Percentiles rank a stretch among this genome's conserved stretches.
Conservation (phyloP, 768 basidiomycete genomes). For the Punctularia strigosozonata region DNA sequence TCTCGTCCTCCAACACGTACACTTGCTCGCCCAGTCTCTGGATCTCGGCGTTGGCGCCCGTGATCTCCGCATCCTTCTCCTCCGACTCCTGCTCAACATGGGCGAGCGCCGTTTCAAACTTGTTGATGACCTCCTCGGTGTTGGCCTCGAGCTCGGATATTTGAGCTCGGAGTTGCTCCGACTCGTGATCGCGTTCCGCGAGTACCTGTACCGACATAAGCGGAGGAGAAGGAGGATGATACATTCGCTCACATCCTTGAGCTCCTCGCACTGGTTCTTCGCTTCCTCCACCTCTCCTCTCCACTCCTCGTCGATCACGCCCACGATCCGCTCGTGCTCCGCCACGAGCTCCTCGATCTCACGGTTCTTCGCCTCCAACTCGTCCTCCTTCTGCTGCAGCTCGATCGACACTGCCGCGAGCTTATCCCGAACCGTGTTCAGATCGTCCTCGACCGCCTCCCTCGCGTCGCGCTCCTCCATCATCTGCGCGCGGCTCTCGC, state of each 20-base stretch:
- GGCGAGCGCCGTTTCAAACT: conserved; percentile 63
- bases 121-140: conserved; percentile 55
- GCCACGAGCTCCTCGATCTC: conserved; percentile 71
- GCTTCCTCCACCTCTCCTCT: conserved; percentile 79
- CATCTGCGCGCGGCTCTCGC: conserved; percentile 59
- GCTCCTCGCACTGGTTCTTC: conserved; percentile 66
- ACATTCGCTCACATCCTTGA: conserved; percentile 47
- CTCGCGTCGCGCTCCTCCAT: conserved; percentile 63
- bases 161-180: conserved; percentile 59
- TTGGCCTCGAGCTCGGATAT: conserved; percentile 68
- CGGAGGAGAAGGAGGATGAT: background rate
- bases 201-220: conserved; percentile 37
- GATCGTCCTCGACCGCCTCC: conserved; percentile 68
- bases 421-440: conserved; percentile 65
- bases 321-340: conserved; percentile 64
- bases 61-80: conserved; percentile 70
- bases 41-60: conserved; percentile 62
- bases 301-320: conserved; percentile 76
- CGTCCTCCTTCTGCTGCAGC: conserved; percentile 79
- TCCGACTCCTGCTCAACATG: conserved; percentile 72
- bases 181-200: conserved; percentile 70
- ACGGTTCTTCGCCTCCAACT: conserved; percentile 46
- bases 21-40: conserved; percentile 69
- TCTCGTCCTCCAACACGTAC: conserved; percentile 79
- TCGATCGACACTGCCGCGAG: conserved; percentile 75